A percentile compares a stretch with the other conserved stretches of the same genome.
Conservation (phyloP, 179 eudicot genomes). For the Corrigiola litoralis region DNA sequence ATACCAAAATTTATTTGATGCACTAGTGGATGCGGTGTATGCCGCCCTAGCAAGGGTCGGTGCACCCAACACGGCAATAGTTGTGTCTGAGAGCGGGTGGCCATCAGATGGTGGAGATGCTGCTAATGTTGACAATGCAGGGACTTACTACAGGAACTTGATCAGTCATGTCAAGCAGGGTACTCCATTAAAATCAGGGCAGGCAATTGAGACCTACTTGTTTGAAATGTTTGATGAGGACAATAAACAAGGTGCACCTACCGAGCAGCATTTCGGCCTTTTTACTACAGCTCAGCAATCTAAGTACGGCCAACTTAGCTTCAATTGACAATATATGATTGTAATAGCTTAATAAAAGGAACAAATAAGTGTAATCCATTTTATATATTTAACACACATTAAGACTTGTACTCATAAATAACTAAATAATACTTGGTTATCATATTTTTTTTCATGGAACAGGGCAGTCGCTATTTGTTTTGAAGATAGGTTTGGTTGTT, state of each 20-base stretch:
- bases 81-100: constrained; percentile 58
- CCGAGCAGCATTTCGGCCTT: constrained; percentile 44
- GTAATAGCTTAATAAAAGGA: background rate
- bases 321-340: constrained; percentile 1
- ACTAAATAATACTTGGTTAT: too few relatives aligned
- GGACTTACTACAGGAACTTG: constrained; percentile 33
- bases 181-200: constrained; percentile 23
- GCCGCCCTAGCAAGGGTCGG: constrained; percentile 38
- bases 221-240: constrained; percentile 39
- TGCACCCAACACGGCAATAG: constrained; percentile 20
- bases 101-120: constrained; percentile 32
- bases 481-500: too few relatives aligned
- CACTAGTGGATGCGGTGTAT: constrained; percentile 39
- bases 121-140: constrained; percentile 27
- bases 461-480: too few relatives aligned
- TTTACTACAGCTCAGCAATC: constrained; percentile 32
- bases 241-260: constrained; percentile 15
- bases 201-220: constrained; percentile 26
- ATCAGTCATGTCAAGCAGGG: constrained; percentile 30
- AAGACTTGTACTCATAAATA: too few relatives aligned
- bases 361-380: background rate
- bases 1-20: constrained; percentile 51
- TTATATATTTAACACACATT: background rate
- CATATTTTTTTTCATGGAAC: too few relatives aligned
- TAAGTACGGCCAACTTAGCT: constrained; percentile 38